These are phyloP conservation scores for Arabidopsis lyrata DNA, from an alignment of 441 rosid species.

Conservation along the genomic window DNA sequence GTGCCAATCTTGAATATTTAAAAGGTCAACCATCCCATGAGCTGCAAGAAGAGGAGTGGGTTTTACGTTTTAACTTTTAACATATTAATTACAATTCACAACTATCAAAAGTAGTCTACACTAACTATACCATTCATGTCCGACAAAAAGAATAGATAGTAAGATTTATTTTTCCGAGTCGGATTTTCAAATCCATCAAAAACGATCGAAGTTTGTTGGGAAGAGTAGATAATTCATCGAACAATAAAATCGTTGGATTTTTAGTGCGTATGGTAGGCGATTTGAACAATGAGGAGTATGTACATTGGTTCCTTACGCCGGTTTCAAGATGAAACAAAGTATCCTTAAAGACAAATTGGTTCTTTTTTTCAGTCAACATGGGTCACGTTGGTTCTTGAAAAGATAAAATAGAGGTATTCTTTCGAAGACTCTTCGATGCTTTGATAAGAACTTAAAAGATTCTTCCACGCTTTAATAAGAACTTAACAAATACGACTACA, in stretches of 20 bases:
- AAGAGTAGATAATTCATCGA: not conserved
- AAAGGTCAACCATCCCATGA: slow-evolving; percentile 28
- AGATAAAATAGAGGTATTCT: not conserved
- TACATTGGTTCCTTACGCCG: not conserved
- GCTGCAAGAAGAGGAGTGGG: not conserved
- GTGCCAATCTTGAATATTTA: slow-evolving; percentile 1
- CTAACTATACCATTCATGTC: slow-evolving; percentile 3
- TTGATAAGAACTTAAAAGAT: too few relatives aligned
- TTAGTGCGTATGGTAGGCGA: not conserved
- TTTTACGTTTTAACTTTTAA: slow-evolving; percentile 13
- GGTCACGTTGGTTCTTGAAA: not conserved
- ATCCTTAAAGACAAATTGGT: not conserved
- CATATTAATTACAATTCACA: not conserved
- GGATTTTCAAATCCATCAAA: not conserved
- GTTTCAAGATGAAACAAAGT: not conserved
- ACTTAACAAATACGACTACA: not conserved
- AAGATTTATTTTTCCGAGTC: too few relatives aligned
- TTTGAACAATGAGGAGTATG: not conserved
- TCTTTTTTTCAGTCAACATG: not conserved
- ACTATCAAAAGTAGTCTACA: not conserved
- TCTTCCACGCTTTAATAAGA: not conserved
- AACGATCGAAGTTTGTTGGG: not conserved
- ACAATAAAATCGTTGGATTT: not conserved
- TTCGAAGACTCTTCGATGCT: not conserved
- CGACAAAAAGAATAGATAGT: not conserved